A percentile compares a stretch with the other conserved stretches of the same genome.
Evolutionary conservation across 192 early-diverging fungal species (phyloP).

Genomic region (Oehlia diaphana): DNA sequence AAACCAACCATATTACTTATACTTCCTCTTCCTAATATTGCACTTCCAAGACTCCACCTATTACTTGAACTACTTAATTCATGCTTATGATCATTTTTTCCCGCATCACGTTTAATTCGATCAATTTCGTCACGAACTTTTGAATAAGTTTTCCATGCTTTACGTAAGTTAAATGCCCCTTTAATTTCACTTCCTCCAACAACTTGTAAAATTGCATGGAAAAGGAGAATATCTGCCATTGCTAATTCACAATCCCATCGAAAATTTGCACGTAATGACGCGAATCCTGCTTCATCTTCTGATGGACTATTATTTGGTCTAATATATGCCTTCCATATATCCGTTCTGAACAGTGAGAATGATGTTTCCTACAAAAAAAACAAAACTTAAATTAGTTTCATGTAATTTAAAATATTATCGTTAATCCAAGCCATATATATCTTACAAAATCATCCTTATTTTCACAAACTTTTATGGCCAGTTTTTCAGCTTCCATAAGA

Average conservation of each 20-base stretch:
- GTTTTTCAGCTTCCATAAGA: slow-evolving; percentile 37
- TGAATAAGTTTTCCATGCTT: slow-evolving; percentile 43
- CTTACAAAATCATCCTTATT: slow-evolving; percentile 36
- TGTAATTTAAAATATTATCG: background rate
- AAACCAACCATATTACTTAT: slow-evolving; percentile 22
- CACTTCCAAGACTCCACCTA: slow-evolving; percentile 13
- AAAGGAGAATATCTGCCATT: slow-evolving; percentile 42
- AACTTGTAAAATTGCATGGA: slow-evolving; percentile 40
- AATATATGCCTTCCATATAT: slow-evolving; percentile 26
- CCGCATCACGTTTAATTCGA: slow-evolving; percentile 30
- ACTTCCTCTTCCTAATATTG: slow-evolving; percentile 15
- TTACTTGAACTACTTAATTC: slow-evolving; percentile 4
- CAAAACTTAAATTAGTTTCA: slow-evolving; percentile 10
- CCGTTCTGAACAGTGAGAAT: slow-evolving; percentile 30
- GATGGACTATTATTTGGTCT: slow-evolving; percentile 23
- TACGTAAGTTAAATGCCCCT: slow-evolving; percentile 39
- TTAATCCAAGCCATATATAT: too few relatives aligned
- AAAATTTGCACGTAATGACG: slow-evolving; percentile 41
- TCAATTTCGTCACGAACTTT: slow-evolving; percentile 44
- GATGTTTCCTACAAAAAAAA: slow-evolving; percentile 32
- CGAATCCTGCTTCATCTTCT: slow-evolving; percentile 27
- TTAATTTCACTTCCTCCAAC: slow-evolving; percentile 40
- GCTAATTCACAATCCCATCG: slow-evolving; percentile 49
- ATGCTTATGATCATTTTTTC: slow-evolving; percentile 29
- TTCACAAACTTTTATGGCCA: slow-evolving; percentile 36